Base-by-base conservation (phyloP, 805 yeast species). In the Lachancea quebecensis region DNA sequence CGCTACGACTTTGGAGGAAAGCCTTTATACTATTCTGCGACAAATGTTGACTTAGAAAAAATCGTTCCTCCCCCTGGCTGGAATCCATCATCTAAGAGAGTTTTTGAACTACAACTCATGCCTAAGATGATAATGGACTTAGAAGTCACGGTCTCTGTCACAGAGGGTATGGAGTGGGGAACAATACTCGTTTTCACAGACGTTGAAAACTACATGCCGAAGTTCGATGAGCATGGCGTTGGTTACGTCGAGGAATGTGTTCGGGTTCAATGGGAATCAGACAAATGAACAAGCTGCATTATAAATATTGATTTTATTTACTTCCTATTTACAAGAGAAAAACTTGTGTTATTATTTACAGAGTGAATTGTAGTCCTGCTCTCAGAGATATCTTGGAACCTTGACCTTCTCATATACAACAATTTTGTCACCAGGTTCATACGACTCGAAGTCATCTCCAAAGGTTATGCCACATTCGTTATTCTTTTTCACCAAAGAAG, bases 91-190 rank as follows among this genome's bases (percentile, higher is more conserved):
- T 72, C 82, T 15, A 35, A 49, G 11, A 73, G 91, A 52, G 75
- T 74, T 29, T 85, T 88, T 58, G 99, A 93, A 64, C 67, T 91
- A 47, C 99, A 93, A 61, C 64, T 93, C 44, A 91, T 91, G 97
- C 99, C 99, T 2, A 87, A 87, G 60, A 78, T 89, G 43, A 91
- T 93, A 43, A 71, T 86, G 41, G 91, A 87, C 56, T 71, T 93
- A 38, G 97, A 91, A 59, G 71, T 70, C 36, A 64, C 67, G 27
- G 57, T 62, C 12, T 68, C 62, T 41, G 68, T 85, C 2, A 55
- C 74, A 36, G 78, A 78, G 31, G 97, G 98, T 10, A 91, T 91
- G 95, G 95, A 91, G 50, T 93, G 99, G 99, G 98, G 97, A 1
- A 85, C 98, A 0, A 85, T 93, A 28, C 68, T 87, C 21, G 85